A percentile compares a stretch with the other conserved stretches of the same genome.
These are phyloP conservation scores for Russula emetica DNA, from an alignment of 768 basidiomycete genomes.

Conservation along the genomic window DNA sequence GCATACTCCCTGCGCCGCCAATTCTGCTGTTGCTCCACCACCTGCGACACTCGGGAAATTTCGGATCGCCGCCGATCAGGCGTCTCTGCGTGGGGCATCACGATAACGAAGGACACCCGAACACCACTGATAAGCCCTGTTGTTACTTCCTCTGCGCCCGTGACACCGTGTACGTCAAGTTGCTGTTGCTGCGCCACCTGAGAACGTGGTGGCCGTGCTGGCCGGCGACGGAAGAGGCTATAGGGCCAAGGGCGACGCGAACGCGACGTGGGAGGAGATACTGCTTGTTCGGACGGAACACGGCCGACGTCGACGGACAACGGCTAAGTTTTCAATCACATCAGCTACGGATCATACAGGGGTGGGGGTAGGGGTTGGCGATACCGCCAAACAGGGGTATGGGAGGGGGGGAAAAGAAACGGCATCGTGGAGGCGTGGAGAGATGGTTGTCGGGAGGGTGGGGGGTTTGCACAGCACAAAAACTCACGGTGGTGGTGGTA, in stretches of 20 bases:
- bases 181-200: background rate
- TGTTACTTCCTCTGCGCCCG: background rate
- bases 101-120: constrained; percentile 19
- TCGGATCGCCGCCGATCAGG: constrained; percentile 8
- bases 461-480: too few relatives aligned
- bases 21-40: background rate
- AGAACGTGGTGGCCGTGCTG: background rate
- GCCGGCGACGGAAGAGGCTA: background rate
- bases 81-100: constrained; percentile 17
- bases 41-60: constrained; percentile 3
- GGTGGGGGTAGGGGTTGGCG: background rate
- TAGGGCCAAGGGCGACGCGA: background rate
- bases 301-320: constrained; percentile 7
- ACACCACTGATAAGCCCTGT: background rate
- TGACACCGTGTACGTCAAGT: background rate
- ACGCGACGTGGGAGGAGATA: too few relatives aligned
- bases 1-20: constrained; percentile 21
- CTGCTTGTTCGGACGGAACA: background rate
- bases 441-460: too few relatives aligned
- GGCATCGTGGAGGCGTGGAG: too few relatives aligned
- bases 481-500: constrained; percentile 14
- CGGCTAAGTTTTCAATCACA: constrained; percentile 2
- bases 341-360: background rate
- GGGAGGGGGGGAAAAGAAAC: background rate
- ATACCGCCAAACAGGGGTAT: background rate